phyloP scores from a whole-genome alignment of 2,329 filamentous ascomycete genomes.

The Colletotrichum eleusines region DNA sequence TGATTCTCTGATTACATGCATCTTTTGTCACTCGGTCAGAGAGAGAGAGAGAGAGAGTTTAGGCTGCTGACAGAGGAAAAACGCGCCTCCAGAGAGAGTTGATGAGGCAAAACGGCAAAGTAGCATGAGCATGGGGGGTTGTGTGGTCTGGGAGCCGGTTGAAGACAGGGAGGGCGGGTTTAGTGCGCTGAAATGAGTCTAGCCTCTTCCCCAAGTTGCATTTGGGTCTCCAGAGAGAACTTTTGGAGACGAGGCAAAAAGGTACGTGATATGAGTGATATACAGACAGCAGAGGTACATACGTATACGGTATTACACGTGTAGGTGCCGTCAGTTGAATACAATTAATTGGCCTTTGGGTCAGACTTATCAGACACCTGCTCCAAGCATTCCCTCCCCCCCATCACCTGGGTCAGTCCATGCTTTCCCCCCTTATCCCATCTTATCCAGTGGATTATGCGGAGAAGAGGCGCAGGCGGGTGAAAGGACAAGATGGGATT shows the following conservation, averaged over 20 bases:
- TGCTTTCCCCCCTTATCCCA: not conserved
- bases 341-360: too few relatives aligned
- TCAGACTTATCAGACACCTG: too few relatives aligned
- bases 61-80: conserved; percentile 29
- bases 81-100: not conserved
- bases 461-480: conserved; percentile 22
- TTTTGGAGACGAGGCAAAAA: not conserved
- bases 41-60: too few relatives aligned
- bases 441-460: conserved; percentile 27
- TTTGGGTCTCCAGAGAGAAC: conserved; percentile 20
- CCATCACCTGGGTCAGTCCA: too few relatives aligned
- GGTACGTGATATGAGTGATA: not conserved
- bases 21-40: conserved; percentile 8
- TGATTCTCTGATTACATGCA: conserved; percentile 27
- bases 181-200: conserved; percentile 29
- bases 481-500: conserved; percentile 1
- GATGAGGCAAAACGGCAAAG: conserved; percentile 32
- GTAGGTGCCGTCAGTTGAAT: not conserved
- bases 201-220: conserved; percentile 13
- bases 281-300: not conserved
- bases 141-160: conserved; percentile 9
- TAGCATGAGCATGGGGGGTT: conserved; percentile 13
- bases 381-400: too few relatives aligned
- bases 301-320: too few relatives aligned
- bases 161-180: conserved; percentile 8